Evolutionary conservation across 805 yeast genomes (phyloP), one percentile per base, ranked within the genome.

Genomic region (Cyberlindnera maritima): DNA sequence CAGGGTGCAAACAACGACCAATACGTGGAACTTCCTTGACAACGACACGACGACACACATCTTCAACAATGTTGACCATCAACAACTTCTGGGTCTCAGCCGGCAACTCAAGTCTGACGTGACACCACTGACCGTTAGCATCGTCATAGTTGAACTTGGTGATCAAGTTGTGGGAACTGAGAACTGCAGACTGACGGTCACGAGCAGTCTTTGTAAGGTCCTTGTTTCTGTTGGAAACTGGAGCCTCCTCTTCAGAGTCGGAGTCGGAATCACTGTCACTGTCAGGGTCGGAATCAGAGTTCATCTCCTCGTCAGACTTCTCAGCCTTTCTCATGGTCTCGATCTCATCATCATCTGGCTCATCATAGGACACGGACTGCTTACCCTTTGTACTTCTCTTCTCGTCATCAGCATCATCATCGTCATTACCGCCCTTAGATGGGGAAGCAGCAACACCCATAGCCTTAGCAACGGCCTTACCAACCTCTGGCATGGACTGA

Each of bases 11-110:
- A 77, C 98, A 91, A 68, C 99, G 85, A 25, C 96, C 97, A 62
- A 94, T 92, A 46, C 77, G 74, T 46, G 94, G 85, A 55, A 91
- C 84, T 69, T 95, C 97, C 60, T 97, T 85, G 17, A 94, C 96
- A 53, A 94, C 97, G 45, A 89, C 87, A 55, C 78, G 78, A 58
- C 89, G 85, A 67, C 97, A 91, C 47, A 92, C 81, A 46, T 85
- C 91, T 71, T 95, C 99, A 48, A 94, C 82, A 62, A 94, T 84
- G 72, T 94, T 94, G 46, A 94, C 97, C 99, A 94, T 92, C 74
- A 94, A 80, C 65, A 94, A 73, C 75, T 94, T 94, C 71, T 90
- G 92, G 23, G 95, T 83, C 36, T 84, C 87, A 23, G 94, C 89
- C 40, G 88, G 81, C 56, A 90, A 77, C 62, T 87, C 91, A 47